Percentiles rank a stretch among this genome's conserved stretches.
Evolutionary conservation across 192 early-diverging fungal species (phyloP).

Genomic region (Backusella morwellensis): DNA sequence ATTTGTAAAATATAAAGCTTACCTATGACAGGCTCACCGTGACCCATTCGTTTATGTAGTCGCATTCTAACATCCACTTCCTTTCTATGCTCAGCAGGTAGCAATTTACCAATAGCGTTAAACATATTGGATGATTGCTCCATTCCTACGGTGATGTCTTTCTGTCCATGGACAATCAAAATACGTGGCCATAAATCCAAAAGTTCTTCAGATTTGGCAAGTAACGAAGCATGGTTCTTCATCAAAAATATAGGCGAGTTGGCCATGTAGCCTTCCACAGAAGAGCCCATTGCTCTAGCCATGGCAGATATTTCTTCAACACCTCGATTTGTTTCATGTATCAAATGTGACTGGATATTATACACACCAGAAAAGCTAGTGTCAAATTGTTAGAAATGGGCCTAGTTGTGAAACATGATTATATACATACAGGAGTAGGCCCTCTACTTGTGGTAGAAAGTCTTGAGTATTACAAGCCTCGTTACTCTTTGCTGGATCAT

Average conservation of each 20-base stretch:
- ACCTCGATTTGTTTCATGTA: constrained; percentile 49
- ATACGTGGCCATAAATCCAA: constrained; percentile 31
- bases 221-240: constrained; percentile 11
- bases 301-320: constrained; percentile 57
- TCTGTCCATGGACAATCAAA: constrained; percentile 38
- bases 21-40: constrained; percentile 37
- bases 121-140: constrained; percentile 33
- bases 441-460: constrained; percentile 37
- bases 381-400: background rate
- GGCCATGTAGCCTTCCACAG: background rate
- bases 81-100: constrained; percentile 26
- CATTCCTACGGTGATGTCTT: constrained; percentile 28
- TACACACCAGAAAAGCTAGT: constrained; percentile 47
- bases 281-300: constrained; percentile 54
- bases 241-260: constrained; percentile 34
- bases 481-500: constrained; percentile 1
- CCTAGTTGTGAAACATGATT: background rate
- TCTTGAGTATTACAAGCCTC: background rate
- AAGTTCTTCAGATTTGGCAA: constrained; percentile 25
- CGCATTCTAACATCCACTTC: constrained; percentile 38
- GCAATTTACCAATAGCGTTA: constrained; percentile 30
- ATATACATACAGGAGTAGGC: constrained; percentile 37
- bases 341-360: constrained; percentile 45
- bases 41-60: constrained; percentile 34
- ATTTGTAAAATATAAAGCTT: background rate